phyloP scores from a whole-genome alignment of 2,329 filamentous ascomycete genomes.

The Gliomastix tumulicola region DNA sequence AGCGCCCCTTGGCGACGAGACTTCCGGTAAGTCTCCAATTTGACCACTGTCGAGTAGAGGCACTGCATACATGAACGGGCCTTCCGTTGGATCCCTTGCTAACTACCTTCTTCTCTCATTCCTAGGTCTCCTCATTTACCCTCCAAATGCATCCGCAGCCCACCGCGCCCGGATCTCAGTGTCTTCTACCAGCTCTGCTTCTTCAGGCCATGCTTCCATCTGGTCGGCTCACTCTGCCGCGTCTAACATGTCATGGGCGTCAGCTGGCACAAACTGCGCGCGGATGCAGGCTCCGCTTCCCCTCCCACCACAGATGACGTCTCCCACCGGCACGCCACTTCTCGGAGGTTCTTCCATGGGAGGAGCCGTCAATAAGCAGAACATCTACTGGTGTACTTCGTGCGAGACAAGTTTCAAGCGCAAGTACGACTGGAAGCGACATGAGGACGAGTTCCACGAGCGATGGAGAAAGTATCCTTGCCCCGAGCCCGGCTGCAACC shows the following conservation, averaged over 20 bases:
- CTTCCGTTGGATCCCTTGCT: too few relatives aligned
- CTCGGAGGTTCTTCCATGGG: constrained; percentile 16
- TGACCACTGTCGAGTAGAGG: too few relatives aligned
- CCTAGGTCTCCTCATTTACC: too few relatives aligned
- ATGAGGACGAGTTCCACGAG: constrained; percentile 65
- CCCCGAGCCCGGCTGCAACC: constrained; percentile 55
- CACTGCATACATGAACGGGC: too few relatives aligned
- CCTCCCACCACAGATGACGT: constrained; percentile 21
- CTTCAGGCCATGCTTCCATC: constrained; percentile 39
- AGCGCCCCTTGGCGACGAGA: too few relatives aligned
- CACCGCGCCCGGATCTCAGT: constrained; percentile 37
- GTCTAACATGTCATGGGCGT: constrained; percentile 20
- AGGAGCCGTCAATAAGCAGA: constrained; percentile 25
- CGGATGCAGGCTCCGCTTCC: constrained; percentile 28
- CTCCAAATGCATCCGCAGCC: too few relatives aligned
- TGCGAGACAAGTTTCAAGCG: constrained; percentile 60
- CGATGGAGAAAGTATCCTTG: constrained; percentile 62
- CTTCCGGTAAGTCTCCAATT: too few relatives aligned
- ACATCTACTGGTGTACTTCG: constrained; percentile 50
- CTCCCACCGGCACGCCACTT: constrained; percentile 16
- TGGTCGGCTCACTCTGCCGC: constrained; percentile 33
- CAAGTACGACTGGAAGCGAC: constrained; percentile 64
- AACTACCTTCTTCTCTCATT: too few relatives aligned
- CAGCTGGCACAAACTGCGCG: constrained; percentile 15
- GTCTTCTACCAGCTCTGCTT: constrained; percentile 42